These are phyloP conservation scores for Wallemia ichthyophaga DNA, from an alignment of 1,284 basidiomycete genomes.

Conservation along the genomic window DNA sequence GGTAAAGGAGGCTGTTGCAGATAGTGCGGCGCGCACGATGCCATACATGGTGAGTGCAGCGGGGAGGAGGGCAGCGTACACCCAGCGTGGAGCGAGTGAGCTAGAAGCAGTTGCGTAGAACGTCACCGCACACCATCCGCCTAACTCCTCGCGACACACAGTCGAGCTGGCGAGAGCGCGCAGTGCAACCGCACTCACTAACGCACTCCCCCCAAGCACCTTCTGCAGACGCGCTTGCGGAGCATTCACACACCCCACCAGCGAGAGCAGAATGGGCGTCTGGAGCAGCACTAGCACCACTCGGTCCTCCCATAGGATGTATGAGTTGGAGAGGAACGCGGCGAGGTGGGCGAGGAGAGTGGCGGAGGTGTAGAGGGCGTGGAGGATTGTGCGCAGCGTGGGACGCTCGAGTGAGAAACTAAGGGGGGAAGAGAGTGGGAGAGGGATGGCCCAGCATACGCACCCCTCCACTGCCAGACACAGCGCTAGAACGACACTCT, in stretches of 20 bases:
- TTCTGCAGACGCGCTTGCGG: conserved; percentile 36
- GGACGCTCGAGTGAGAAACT: no score
- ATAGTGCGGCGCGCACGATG: conserved; percentile 27
- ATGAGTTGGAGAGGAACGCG: conserved; percentile 46
- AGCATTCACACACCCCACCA: conserved; percentile 27
- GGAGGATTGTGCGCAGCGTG: no score
- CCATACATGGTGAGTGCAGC: conserved; percentile 24
- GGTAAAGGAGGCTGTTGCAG: conserved; percentile 36
- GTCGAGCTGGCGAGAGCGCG: conserved; percentile 45
- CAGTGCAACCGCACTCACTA: conserved; percentile 34
- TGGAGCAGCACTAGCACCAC: conserved; percentile 42
- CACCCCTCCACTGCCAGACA: no score
- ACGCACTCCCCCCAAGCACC: conserved; percentile 39
- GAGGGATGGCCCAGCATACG: no score
- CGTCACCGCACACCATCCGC: conserved; percentile 50
- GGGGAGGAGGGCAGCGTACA: not conserved
- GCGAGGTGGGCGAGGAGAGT: conserved; percentile 8
- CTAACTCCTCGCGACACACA: conserved; percentile 82
- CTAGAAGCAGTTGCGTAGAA: conserved; percentile 46
- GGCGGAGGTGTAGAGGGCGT: conserved; percentile 1
- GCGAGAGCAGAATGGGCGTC: conserved; percentile 25
- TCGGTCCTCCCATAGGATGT: conserved; percentile 81
- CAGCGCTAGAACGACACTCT: no score
- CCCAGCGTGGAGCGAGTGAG: conserved; percentile 28
- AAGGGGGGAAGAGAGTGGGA: no score